Percentiles rank a stretch among this genome's conserved stretches.
Conservation (phyloP, 2,329 filamentous ascomycete genomes). For the Paecilomyces dactylethromorphus region DNA sequence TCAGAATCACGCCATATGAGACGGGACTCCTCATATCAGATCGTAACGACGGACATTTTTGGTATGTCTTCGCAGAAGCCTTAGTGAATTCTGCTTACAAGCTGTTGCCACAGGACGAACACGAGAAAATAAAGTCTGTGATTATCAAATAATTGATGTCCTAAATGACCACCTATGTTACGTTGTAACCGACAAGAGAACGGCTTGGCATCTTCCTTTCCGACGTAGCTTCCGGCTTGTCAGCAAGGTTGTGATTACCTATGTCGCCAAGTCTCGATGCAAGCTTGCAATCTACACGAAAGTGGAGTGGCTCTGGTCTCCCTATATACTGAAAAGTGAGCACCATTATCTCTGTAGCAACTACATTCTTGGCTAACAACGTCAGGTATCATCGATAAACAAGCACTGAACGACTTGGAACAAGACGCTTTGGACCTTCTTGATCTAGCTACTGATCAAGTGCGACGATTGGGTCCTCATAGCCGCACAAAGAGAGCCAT, state of each 20-base stretch:
- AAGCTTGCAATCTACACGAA: constrained; percentile 83
- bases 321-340: constrained; percentile 41
- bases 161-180: constrained; percentile 71
- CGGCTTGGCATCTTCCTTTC: constrained; percentile 79
- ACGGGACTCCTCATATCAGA: constrained; percentile 74
- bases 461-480: constrained; percentile 39
- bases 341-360: neutral
- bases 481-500: constrained; percentile 44
- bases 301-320: constrained; percentile 75
- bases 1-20: constrained; percentile 64
- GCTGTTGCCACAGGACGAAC: constrained; percentile 29
- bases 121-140: constrained; percentile 59
- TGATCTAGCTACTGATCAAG: constrained; percentile 46
- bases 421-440: constrained; percentile 42
- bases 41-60: constrained; percentile 60
- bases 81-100: neutral
- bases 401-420: constrained; percentile 64
- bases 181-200: constrained; percentile 57
- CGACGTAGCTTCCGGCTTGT: constrained; percentile 72
- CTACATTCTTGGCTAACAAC: constrained; percentile 4
- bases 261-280: constrained; percentile 84
- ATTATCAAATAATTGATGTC: constrained; percentile 81
- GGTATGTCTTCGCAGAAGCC: constrained; percentile 37
- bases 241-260: constrained; percentile 89
- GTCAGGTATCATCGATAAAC: constrained; percentile 49